A percentile compares a stretch with the other conserved stretches of the same genome.
Conservation (phyloP, 2,329 filamentous ascomycete genomes). For the Colletotrichum simmondsii region DNA sequence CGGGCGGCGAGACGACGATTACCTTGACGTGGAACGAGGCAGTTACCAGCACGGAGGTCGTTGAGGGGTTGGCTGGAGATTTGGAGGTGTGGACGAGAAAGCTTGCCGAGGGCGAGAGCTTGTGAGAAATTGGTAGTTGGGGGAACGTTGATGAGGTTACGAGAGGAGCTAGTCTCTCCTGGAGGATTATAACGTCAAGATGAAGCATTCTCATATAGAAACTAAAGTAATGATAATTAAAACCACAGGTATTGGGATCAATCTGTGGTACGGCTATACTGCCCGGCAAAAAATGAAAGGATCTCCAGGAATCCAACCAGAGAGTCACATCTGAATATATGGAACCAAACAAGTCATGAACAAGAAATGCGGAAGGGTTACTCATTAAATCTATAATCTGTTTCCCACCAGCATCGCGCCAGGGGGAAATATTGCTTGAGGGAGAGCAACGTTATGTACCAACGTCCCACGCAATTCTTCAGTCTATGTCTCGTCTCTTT, state of each 20-base stretch:
- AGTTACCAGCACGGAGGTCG: conserved; percentile 50
- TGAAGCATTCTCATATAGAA: too few species aligned
- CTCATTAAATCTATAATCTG: conserved; percentile 30
- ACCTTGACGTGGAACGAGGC: conserved; percentile 60
- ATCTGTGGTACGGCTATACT: too few species aligned
- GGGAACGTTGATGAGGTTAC: neutral
- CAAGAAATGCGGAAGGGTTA: neutral
- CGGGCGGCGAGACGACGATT: conserved; percentile 51
- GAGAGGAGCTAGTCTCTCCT: neutral
- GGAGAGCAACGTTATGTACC: neutral
- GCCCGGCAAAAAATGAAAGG: too few species aligned
- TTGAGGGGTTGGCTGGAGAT: conserved; percentile 50
- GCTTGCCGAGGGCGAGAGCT: conserved; percentile 36
- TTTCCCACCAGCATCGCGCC: neutral
- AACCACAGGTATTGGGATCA: too few species aligned
- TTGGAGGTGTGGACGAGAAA: conserved; percentile 44
- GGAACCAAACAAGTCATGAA: too few species aligned
- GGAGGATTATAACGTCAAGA: too few species aligned
- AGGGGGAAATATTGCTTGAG: neutral
- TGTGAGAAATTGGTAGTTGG: neutral
- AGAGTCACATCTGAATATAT: too few species aligned
- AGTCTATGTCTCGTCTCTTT: conserved; percentile 35
- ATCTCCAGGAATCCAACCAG: too few species aligned
- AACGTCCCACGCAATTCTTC: conserved; percentile 14
- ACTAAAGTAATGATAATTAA: too few species aligned